A percentile compares a stretch with the other conserved stretches of the same genome.
Conservation (phyloP, 2,329 filamentous ascomycete species). For the Talaromyces pinophilus region DNA sequence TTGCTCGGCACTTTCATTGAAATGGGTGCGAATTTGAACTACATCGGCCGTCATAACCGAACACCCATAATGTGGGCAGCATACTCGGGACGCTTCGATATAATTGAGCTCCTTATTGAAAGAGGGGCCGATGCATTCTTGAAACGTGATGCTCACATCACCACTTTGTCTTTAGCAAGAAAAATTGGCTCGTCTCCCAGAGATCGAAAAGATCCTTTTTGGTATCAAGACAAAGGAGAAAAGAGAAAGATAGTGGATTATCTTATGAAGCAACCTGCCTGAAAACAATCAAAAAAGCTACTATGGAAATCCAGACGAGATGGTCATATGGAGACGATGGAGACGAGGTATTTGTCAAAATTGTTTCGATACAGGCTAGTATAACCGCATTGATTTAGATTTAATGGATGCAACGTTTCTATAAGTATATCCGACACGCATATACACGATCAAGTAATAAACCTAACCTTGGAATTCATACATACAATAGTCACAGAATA, state of each 20-base stretch:
- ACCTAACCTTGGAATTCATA: neutral
- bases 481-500: neutral
- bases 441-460: neutral
- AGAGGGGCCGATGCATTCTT: neutral
- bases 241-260: neutral
- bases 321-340: no score
- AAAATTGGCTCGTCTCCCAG: no score
- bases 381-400: neutral
- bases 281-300: no score
- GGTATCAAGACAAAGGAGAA: neutral
- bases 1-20: neutral
- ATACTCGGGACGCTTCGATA: neutral
- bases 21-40: neutral
- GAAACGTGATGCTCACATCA: neutral
- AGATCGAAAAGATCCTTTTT: no score
- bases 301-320: no score
- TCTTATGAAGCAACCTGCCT: no score
- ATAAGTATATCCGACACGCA: neutral
- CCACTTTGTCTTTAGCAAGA: neutral
- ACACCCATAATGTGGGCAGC: neutral
- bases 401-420: neutral
- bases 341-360: no score
- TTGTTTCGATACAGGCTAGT: no score
- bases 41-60: neutral
- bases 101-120: neutral